Evolutionary conservation across 495 filamentous ascomycete species (phyloP), one percentile per base, ranked within the genome.

Genomic region (Polyplosphaeria fusca): DNA sequence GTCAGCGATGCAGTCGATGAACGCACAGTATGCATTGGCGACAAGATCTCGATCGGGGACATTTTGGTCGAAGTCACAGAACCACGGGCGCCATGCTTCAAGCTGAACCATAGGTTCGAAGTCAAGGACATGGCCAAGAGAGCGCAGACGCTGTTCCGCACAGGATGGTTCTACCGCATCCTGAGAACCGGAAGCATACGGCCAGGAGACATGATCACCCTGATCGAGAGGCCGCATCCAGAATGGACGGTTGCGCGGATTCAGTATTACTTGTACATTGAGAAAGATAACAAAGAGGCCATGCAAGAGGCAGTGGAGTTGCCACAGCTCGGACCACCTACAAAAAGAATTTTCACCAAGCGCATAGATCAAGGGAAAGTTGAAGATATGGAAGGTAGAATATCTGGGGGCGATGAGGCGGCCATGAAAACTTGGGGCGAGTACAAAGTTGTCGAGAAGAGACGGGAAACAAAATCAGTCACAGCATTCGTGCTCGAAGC

Each of bases 101-200:
- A 64, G 13, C 46, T 64, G 5, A 64, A 64, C 30, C 72, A 67
- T 30, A 55, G 62, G 5, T 65, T 57, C 26, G 52, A 61, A 41
- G 66, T 81, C 1, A 77, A 76, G 47, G 75, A 76, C 48, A 79
- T 84, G 40, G 78, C 80, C 19, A 69, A 73, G 3, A 63, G 73
- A 13, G 79, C 79, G n/a, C 80, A 72, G 69, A 73, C 73, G 64
- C 68, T 63, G 7, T 74, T 71, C 47, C 70, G 78, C 14, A 82
- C 79, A 0, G 80, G 81, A 0, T 82, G 76, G 77, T 79, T 80
- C 58, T 82, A 80, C 50, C 71, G 79, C 12, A 76, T 82, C 1
- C 52, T 82, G 5, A 55, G 60, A 3, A 66, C 73, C 5, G 81
- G 81, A 0, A 59, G 42, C n/a, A 70, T 82, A 27, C 57, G 68